Conservation (phyloP, 495 filamentous ascomycete genomes). For the Neurospora sp. region DNA sequence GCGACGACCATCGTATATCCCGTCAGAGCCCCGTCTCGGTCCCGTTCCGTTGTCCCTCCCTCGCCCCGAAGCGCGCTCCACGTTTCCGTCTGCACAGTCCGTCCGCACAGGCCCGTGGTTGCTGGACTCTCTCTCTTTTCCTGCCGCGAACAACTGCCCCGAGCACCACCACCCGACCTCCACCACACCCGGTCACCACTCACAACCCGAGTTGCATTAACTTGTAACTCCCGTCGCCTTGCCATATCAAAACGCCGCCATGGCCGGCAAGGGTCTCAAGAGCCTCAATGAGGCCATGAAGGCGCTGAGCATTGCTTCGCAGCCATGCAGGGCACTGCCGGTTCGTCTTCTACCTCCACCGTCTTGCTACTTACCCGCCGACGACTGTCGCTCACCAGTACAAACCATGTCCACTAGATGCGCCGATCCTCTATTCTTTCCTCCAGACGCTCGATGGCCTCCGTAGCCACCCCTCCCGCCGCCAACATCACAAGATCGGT, state of each 20-base stretch:
- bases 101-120: background rate
- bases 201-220: background rate
- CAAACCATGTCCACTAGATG: conserved; percentile 1
- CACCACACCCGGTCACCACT: too few species aligned
- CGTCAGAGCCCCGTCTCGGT: background rate
- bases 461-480: conserved; percentile 42
- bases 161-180: background rate
- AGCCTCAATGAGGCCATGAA: conserved; percentile 39
- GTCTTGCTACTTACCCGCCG: background rate
- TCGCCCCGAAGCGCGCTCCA: background rate
- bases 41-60: background rate
- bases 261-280: conserved; percentile 35
- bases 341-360: conserved; percentile 6
- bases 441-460: conserved; percentile 63
- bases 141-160: background rate
- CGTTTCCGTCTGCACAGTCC: background rate
- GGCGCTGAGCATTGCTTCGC: conserved; percentile 31
- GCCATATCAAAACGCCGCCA: conserved; percentile 10
- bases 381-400: background rate
- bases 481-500: conserved; percentile 36
- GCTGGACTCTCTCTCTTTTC: background rate
- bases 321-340: conserved; percentile 25
- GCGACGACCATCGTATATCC: background rate
- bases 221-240: conserved; percentile 3
- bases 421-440: background rate